Percentiles rank a stretch among this genome's conserved stretches.
Conservation (phyloP, 495 filamentous ascomycete species). For the Penicillium arizonense region DNA sequence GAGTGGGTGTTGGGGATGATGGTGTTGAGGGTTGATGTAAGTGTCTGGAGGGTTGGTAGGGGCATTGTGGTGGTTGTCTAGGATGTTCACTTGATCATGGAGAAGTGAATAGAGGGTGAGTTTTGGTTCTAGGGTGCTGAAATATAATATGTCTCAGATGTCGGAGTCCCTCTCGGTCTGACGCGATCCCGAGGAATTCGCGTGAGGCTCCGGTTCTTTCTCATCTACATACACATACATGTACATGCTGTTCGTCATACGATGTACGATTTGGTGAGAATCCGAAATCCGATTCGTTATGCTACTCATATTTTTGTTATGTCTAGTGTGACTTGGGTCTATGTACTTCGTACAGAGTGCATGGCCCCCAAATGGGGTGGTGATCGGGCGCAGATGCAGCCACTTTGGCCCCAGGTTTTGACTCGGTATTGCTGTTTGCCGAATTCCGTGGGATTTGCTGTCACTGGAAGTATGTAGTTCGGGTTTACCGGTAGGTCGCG, state of each 20-base stretch:
- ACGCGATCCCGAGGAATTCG: slow-evolving; percentile 6
- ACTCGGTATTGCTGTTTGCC: too few relatives aligned
- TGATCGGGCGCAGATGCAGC: background rate
- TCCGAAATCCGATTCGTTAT: background rate
- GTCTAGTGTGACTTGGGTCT: background rate
- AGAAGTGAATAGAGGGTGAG: background rate
- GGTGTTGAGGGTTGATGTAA: slow-evolving; percentile 9
- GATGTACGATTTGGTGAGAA: too few relatives aligned
- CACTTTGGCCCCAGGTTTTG: background rate
- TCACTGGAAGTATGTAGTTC: too few relatives aligned
- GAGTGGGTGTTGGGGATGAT: slow-evolving; percentile 9
- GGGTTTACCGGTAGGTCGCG: too few relatives aligned
- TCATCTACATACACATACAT: background rate
- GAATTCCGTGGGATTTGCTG: too few relatives aligned
- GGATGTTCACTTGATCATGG: background rate
- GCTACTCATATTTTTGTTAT: slow-evolving; percentile 10
- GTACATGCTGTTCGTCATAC: too few relatives aligned
- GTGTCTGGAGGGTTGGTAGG: slow-evolving; percentile 11
- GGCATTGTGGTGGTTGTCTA: slow-evolving; percentile 7
- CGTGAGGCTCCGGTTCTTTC: background rate
- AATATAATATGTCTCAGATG: too few relatives aligned
- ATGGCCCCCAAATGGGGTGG: background rate
- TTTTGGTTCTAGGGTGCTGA: background rate
- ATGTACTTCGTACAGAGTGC: background rate
- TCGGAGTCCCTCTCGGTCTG: background rate